Base-by-base conservation (phyloP, 768 basidiomycete genomes). In the Xerocomellus intermedius region DNA sequence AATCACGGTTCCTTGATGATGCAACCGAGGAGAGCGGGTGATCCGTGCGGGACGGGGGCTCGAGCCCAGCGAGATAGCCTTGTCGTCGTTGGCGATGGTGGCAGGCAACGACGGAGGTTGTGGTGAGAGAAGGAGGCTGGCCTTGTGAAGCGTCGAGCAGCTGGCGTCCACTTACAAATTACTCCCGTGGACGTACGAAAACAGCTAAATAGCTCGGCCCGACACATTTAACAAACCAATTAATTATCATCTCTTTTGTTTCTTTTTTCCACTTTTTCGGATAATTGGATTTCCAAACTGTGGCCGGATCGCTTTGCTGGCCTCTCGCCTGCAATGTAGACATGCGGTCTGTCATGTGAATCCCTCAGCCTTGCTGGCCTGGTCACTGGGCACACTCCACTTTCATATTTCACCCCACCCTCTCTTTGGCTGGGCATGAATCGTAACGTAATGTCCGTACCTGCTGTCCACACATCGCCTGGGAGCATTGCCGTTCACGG, bases 1-100 rank as follows among this genome's bases (percentile, higher is more conserved):
- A 56, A 67, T 65, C 66, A 68, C 60, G 60, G 58, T 67, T 67
- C 65, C 52, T 59, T 54, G 59, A 61, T 67, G 58, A 50, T 56
- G 59, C 36, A 19, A 67, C 66, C 66, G 55, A 55, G 55, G 48
- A 57, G 54, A 50, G 19, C 60, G 65, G 59, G 52, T 55, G 67
- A 59, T 63, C 59, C 63, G 60, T 65, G 52, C 2, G 38, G 42
- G 60, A 50, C 55, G 51, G 48, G 54, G 1, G 14, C 28, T 17
- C 4, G 1, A n/a, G 22, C n/a, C 22, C 32, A 24, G 37, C 1
- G 33, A 21, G 30, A 0, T 16, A 24, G 39, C 14, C 50, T 54
- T 33, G 55, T 56, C 50, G 63, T 64, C 48, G 65, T 13, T 33
- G 55, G 14, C 41, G 51, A 45, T 37, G 57, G 52, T 39, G 43